Conservation (phyloP, 208 protist species). For the Sergeia podlipaevii region DNA sequence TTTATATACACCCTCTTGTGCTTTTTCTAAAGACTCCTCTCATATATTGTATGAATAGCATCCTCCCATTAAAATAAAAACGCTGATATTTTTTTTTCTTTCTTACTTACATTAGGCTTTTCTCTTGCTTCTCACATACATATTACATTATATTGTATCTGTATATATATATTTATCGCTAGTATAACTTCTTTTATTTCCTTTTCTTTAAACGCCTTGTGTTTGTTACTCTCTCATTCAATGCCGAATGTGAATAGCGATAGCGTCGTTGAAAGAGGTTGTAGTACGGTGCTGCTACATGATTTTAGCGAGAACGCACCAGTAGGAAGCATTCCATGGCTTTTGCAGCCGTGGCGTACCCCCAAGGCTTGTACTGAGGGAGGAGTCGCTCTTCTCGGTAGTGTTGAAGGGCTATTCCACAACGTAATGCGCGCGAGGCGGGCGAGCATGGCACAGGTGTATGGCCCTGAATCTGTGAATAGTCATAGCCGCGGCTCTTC, state of each 20-base stretch:
- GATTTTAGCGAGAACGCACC: background rate
- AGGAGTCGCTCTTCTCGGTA: conserved; percentile 33
- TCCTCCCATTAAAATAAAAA: too few relatives aligned
- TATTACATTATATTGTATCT: background rate
- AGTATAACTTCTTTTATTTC: too few relatives aligned
- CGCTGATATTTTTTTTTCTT: too few relatives aligned
- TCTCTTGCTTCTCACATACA: conserved; percentile 3
- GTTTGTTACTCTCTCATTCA: too few relatives aligned
- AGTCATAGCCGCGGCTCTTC: background rate
- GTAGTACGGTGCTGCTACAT: background rate
- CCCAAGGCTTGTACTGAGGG: conserved; percentile 29
- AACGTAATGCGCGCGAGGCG: conserved; percentile 24
- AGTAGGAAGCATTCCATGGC: background rate
- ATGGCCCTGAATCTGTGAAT: conserved; percentile 16
- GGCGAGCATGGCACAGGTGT: conserved; percentile 22
- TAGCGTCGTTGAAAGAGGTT: too few relatives aligned
- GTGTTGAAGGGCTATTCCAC: conserved; percentile 28
- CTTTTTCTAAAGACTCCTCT: too few relatives aligned
- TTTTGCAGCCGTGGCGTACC: conserved; percentile 49
- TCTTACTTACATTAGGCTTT: background rate
- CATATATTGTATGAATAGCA: too few relatives aligned
- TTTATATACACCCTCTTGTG: background rate
- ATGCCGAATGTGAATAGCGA: too few relatives aligned
- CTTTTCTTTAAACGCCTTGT: too few relatives aligned
- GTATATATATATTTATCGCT: conserved; percentile 10